Percentiles rank a stretch among this genome's conserved stretches.
These are phyloP conservation scores for Amyloporia xantha DNA, from an alignment of 768 basidiomycete species.

Conservation along the genomic window DNA sequence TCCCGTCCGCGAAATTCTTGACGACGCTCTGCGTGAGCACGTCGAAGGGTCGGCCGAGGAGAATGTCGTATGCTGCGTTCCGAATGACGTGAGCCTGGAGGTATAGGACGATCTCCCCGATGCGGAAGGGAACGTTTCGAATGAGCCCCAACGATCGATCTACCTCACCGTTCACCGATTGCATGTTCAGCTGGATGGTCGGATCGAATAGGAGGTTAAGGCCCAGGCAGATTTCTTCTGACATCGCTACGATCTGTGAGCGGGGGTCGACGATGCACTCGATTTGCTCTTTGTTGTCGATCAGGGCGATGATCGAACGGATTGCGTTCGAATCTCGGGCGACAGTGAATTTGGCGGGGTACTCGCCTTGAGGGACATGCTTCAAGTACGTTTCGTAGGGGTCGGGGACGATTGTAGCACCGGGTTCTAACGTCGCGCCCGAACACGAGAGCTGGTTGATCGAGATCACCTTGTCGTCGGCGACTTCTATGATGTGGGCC, in stretches of 20 bases:
- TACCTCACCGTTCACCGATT: conserved; percentile 8
- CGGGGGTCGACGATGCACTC: conserved; percentile 18
- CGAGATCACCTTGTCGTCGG: background rate
- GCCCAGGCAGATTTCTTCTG: conserved; percentile 10
- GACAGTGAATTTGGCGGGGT: conserved; percentile 1
- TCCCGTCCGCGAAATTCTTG: conserved; percentile 1
- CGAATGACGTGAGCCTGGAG: conserved; percentile 5
- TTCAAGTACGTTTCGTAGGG: conserved; percentile 9
- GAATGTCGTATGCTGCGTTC: conserved; percentile 5
- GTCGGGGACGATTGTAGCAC: conserved; percentile 11
- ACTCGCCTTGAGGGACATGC: background rate
- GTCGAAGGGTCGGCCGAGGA: conserved; percentile 7
- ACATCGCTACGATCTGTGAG: conserved; percentile 19
- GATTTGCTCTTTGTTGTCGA: conserved; percentile 6
- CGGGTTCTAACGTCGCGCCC: background rate
- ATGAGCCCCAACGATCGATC: conserved; percentile 8
- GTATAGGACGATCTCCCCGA: conserved; percentile 1
- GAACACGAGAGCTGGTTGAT: background rate
- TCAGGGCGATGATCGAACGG: conserved; percentile 8
- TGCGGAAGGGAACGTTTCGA: background rate
- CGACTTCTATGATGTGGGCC: background rate
- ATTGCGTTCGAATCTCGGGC: conserved; percentile 11
- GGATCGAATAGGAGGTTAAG: conserved; percentile 12
- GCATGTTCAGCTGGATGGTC: conserved; percentile 7
- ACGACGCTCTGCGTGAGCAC: conserved; percentile 5